Percentiles rank a stretch among this genome's conserved stretches.
Conservation (phyloP, 192 early-diverging fungal species). For the Geranomyces michiganensis region DNA sequence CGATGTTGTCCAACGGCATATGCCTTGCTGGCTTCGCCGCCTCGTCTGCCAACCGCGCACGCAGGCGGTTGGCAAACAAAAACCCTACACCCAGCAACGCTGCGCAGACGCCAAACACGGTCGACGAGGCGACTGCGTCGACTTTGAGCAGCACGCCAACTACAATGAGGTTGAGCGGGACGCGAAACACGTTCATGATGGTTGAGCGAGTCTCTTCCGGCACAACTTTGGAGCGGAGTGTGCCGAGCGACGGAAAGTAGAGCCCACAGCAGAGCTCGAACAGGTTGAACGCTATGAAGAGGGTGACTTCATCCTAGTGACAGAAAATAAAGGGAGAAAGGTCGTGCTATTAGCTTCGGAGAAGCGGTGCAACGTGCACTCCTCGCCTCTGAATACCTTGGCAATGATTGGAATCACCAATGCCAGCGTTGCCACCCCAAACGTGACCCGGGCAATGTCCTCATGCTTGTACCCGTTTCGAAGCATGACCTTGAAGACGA, state of each 20-base stretch:
- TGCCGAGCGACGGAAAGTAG: conserved; percentile 53
- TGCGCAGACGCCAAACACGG: conserved; percentile 37
- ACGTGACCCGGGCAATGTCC: conserved; percentile 26
- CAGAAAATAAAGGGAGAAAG: background rate
- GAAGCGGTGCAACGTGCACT: no score
- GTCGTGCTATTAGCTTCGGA: no score
- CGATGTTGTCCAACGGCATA: background rate
- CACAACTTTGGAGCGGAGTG: conserved; percentile 39
- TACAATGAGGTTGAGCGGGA: conserved; percentile 58
- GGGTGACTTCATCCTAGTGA: conserved; percentile 21
- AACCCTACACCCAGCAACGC: conserved; percentile 5
- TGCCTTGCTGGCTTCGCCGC: background rate
- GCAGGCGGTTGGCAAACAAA: conserved; percentile 18
- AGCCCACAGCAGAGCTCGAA: conserved; percentile 52
- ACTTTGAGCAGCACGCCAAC: conserved; percentile 43
- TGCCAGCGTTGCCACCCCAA: conserved; percentile 29
- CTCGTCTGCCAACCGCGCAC: background rate
- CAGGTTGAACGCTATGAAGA: conserved; percentile 46
- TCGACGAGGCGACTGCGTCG: conserved; percentile 3
- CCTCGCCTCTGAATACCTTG: no score
- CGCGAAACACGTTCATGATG: conserved; percentile 55
- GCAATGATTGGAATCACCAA: conserved; percentile 26
- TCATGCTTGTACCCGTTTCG: conserved; percentile 22
- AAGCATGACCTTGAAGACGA: conserved; percentile 34
- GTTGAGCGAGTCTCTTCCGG: conserved; percentile 52